Conservation (phyloP, 768 basidiomycete species). For the Agrocybe praecox region DNA sequence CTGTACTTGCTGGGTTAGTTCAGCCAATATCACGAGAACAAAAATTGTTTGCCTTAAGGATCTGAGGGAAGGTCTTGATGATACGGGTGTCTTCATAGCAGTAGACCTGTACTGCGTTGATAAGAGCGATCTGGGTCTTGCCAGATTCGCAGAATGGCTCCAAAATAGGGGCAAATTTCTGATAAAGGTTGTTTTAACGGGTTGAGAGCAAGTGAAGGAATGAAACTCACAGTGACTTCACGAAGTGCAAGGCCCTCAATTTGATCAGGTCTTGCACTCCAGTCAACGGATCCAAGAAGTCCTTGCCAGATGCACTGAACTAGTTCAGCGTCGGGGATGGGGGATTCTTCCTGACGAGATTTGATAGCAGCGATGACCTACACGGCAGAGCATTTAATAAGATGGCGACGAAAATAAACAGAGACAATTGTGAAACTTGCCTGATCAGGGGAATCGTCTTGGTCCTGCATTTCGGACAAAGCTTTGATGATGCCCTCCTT, state of each 20-base stretch:
- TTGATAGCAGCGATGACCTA: constrained; percentile 82
- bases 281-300: constrained; percentile 85
- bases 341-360: constrained; percentile 68
- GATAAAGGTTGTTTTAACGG: constrained; percentile 2
- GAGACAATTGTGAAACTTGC: constrained; percentile 40
- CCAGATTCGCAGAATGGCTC: constrained; percentile 89
- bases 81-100: constrained; percentile 96
- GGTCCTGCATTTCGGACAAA: constrained; percentile 70
- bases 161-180: constrained; percentile 86
- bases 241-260: constrained; percentile 87
- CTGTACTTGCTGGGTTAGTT: constrained; percentile 36
- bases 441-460: constrained; percentile 67
- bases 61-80: constrained; percentile 93
- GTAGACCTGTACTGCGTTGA: constrained; percentile 94
- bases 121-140: constrained; percentile 91
- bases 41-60: constrained; percentile 71
- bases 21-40: not conserved
- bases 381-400: not conserved
- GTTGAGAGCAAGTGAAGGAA: not conserved
- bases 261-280: constrained; percentile 89
- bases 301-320: constrained; percentile 92
- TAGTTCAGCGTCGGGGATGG: constrained; percentile 86
- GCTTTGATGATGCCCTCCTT: constrained; percentile 76
- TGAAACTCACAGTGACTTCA: constrained; percentile 73
- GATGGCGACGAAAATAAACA: constrained; percentile 3